Conservation (phyloP, 768 basidiomycete genomes). For the Tricholoma matsutake region DNA sequence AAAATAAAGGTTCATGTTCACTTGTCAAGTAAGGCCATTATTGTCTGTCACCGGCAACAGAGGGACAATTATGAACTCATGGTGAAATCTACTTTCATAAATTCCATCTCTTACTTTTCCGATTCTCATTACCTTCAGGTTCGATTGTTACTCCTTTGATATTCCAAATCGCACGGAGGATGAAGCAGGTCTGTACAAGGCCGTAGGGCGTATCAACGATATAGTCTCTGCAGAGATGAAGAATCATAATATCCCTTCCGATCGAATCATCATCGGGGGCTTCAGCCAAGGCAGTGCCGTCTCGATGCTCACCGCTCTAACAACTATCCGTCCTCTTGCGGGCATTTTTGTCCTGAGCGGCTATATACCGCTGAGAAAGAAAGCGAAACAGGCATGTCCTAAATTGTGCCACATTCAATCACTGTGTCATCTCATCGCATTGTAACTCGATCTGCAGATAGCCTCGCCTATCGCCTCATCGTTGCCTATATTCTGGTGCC, state of each 20-base stretch:
- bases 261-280: conserved; percentile 69
- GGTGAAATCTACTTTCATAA: conserved; percentile 27
- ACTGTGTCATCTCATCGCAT: background rate
- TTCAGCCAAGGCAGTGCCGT: conserved; percentile 71
- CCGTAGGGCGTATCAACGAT: conserved; percentile 47
- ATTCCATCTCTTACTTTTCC: background rate
- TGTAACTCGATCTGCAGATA: conserved; percentile 36
- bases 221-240: conserved; percentile 57
- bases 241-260: conserved; percentile 50
- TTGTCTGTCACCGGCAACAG: conserved; percentile 55
- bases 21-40: conserved; percentile 12
- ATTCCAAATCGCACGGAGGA: conserved; percentile 51
- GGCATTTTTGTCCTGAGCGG: conserved; percentile 61
- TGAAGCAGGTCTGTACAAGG: conserved; percentile 46
- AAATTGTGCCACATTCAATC: background rate
- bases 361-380: conserved; percentile 56
- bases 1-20: background rate
- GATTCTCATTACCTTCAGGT: conserved; percentile 30
- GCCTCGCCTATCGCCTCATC: conserved; percentile 41
- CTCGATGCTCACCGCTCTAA: conserved; percentile 54
- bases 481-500: conserved; percentile 74
- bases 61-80: conserved; percentile 49
- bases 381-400: conserved; percentile 44
- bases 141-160: conserved; percentile 53
- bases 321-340: conserved; percentile 45